These are phyloP conservation scores for Aspergillus sp. DNA, from an alignment of 2,329 filamentous ascomycete species.

Conservation along the genomic window DNA sequence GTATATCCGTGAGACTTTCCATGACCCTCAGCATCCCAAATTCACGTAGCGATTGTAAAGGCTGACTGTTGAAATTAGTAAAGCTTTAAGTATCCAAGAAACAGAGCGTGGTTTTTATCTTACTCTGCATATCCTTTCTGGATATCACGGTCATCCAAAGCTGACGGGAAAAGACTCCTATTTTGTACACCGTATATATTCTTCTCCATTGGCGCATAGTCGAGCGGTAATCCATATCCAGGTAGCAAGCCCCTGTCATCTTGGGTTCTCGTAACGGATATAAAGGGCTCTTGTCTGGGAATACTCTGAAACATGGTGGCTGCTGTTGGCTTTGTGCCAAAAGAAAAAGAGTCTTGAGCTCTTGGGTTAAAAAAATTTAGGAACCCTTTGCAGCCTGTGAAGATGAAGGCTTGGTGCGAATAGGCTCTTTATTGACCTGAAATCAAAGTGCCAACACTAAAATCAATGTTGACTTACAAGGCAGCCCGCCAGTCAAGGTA, in stretches of 20 bases:
- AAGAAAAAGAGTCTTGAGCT: too few species aligned
- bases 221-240: constrained; percentile 28
- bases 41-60: constrained; percentile 31
- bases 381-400: too few species aligned
- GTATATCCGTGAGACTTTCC: constrained; percentile 37
- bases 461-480: too few species aligned
- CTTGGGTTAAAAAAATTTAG: too few species aligned
- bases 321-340: too few species aligned
- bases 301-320: constrained; percentile 17
- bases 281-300: constrained; percentile 6
- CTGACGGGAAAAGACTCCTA: constrained; percentile 27
- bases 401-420: too few species aligned
- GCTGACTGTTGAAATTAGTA: constrained; percentile 12
- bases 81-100: not conserved
- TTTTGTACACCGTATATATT: constrained; percentile 24
- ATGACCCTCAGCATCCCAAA: constrained; percentile 35
- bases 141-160: constrained; percentile 27
- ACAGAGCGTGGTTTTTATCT: not conserved
- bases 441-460: too few species aligned
- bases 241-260: constrained; percentile 22
- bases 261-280: constrained; percentile 2
- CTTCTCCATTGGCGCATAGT: constrained; percentile 17
- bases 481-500: too few species aligned
- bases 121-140: constrained; percentile 24
- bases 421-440: too few species aligned